A percentile compares a stretch with the other conserved stretches of the same genome.
These are phyloP conservation scores for Lepidium aucheri DNA, from an alignment of 345 rosid species.

Conservation along the genomic window DNA sequence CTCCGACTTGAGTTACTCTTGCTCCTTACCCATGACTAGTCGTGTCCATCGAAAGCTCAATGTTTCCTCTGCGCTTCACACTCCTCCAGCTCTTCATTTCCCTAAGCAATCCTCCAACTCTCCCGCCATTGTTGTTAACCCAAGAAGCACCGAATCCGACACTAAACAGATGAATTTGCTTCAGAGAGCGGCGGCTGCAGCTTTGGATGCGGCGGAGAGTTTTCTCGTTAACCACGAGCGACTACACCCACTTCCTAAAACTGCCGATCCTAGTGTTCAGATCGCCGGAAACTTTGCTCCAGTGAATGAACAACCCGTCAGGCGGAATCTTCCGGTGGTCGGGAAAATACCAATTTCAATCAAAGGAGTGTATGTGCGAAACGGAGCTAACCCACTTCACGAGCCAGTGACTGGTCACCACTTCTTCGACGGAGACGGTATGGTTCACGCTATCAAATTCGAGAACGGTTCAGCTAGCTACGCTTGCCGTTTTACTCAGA, in stretches of 20 bases:
- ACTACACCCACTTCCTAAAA: constrained; percentile 59
- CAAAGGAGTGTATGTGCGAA: constrained; percentile 63
- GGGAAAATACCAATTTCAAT: constrained; percentile 61
- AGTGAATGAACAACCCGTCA: constrained; percentile 57
- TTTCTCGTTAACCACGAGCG: constrained; percentile 52
- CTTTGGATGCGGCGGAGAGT: constrained; percentile 49
- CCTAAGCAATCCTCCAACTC: constrained; percentile 35
- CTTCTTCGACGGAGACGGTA: constrained; percentile 86
- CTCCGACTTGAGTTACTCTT: constrained; percentile 9
- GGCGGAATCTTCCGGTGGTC: constrained; percentile 41
- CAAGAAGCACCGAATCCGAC: constrained; percentile 3
- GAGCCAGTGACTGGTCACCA: constrained; percentile 85
- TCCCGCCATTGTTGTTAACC: constrained; percentile 21
- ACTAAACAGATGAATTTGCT: constrained; percentile 43
- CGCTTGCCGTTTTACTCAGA: constrained; percentile 74
- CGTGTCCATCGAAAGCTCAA: constrained; percentile 25
- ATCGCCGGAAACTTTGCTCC: constrained; percentile 83
- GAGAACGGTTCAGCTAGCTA: constrained; percentile 55
- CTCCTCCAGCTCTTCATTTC: constrained; percentile 48
- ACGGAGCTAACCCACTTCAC: constrained; percentile 88
- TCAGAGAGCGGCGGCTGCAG: constrained; percentile 48
- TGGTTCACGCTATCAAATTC: constrained; percentile 75
- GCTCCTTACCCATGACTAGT: constrained; percentile 20
- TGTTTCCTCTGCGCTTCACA: constrained; percentile 40
- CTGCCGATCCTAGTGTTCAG: constrained; percentile 63